Base-by-base conservation (phyloP, 2,329 filamentous ascomycete genomes). In the Tolypocladium tundrense region DNA sequence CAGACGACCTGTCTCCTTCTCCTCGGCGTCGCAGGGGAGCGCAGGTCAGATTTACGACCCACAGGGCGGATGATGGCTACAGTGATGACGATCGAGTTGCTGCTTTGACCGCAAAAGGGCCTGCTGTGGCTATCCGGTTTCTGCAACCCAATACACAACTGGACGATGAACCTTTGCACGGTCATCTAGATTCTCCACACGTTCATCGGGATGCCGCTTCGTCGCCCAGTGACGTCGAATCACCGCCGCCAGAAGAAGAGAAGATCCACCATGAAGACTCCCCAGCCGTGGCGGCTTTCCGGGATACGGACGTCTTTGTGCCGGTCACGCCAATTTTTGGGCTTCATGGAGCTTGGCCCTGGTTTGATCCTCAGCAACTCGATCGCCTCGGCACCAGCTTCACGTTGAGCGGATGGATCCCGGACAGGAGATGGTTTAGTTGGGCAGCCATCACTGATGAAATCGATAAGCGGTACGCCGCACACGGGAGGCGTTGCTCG, bases 381-480 rank as follows among this genome's bases (percentile, higher is more conserved):
- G 72, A 75, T 55, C 59, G 64, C 11, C 60, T 69, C 24, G 68
- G 67, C 39, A 60, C 62, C 21, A 79, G 76, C 60, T 74, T 78
- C 60, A 72, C 73, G 0, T 63, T 79, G 60, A 61, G 69, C 2
- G 77, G 77, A 9, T 77, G 71, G 73, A 72, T 77, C 68, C 77
- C 78, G n/a, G 66, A 69, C 55, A 62, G 62, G 3, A 65, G 66
- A 53, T 73, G 70, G 67, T 71, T 76, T 52, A 62, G 60, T 41
- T 72, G 71, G 70, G 66, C 66, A 21, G 58, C 59, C 14, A 67
- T 72, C 52, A 57, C 60, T 5, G 62, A 68, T 40, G 60, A 66
- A 55, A 63, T 73, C 24, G 66, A 72, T 16, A 66, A 65, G 53
- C 64, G 66, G 42, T 55, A 61, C n/a, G 60, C 60, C 13, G 52